These are phyloP conservation scores for Thoreauomyces humboldtii DNA, from an alignment of 192 early-diverging fungal genomes.

Conservation along the genomic window DNA sequence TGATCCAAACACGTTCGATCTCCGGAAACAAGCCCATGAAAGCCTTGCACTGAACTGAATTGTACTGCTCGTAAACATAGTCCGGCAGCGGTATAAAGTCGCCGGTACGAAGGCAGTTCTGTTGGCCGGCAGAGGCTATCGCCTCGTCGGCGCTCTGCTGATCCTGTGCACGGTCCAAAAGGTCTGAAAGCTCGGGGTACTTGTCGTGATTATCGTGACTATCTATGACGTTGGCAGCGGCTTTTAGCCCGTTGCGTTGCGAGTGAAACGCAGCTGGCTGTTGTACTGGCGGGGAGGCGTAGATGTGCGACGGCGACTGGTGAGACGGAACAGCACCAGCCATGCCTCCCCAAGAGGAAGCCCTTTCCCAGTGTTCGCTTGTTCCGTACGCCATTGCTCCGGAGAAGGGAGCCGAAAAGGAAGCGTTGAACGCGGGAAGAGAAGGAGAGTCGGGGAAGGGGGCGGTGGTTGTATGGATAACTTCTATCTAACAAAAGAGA, in stretches of 20 bases:
- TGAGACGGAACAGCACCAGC: neutral
- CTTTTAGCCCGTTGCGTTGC: slow-evolving; percentile 7
- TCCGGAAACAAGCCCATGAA: slow-evolving; percentile 92
- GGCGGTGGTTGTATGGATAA: no score
- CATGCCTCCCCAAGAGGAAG: neutral
- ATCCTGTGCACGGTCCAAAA: neutral
- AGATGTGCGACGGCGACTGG: neutral
- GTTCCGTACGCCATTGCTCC: no score
- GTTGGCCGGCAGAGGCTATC: neutral
- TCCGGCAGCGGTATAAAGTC: slow-evolving; percentile 64
- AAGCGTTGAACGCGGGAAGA: no score
- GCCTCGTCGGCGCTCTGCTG: neutral
- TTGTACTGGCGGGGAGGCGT: neutral
- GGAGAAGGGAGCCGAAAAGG: no score
- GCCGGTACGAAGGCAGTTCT: slow-evolving; percentile 16
- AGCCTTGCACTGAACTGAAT: slow-evolving; percentile 68
- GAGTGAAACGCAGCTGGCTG: neutral
- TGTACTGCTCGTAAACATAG: slow-evolving; percentile 75
- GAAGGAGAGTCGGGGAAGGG: no score
- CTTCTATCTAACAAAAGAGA: no score
- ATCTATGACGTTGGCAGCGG: slow-evolving; percentile 4
- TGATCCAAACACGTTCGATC: slow-evolving; percentile 88
- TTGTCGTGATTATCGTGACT: slow-evolving; percentile 11
- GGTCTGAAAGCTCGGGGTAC: slow-evolving; percentile 20
- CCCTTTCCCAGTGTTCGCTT: no score